Conservation (phyloP, 371 early-diverging fungal species). For the Mortierella sp. region DNA sequence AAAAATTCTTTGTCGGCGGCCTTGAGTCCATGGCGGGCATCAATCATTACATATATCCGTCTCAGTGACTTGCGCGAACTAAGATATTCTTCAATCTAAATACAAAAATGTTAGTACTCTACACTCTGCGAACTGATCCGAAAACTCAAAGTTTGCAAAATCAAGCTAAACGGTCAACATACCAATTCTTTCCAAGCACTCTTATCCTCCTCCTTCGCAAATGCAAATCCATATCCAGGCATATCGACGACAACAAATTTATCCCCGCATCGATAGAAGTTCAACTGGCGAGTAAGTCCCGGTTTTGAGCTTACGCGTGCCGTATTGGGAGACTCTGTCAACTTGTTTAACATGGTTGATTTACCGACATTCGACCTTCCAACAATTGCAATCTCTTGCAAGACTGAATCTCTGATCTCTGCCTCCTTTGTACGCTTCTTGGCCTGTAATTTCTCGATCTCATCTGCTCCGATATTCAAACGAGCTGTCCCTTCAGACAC, state of each 20-base stretch:
- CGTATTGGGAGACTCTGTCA: constrained; percentile 70
- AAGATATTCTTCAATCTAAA: constrained; percentile 79
- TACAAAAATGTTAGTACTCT: no score
- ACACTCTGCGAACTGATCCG: no score
- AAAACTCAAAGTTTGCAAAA: no score
- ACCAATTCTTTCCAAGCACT: constrained; percentile 76
- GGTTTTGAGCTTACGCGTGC: constrained; percentile 81
- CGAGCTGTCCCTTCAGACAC: neutral
- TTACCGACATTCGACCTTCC: constrained; percentile 88
- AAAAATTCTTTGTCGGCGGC: constrained; percentile 72
- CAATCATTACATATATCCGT: constrained; percentile 80
- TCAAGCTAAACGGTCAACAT: constrained; percentile 13
- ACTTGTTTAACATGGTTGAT: constrained; percentile 78
- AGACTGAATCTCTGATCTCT: constrained; percentile 29
- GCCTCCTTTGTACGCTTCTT: constrained; percentile 21
- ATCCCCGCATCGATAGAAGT: constrained; percentile 78
- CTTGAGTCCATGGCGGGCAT: constrained; percentile 85
- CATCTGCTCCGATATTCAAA: constrained; percentile 11
- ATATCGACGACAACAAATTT: constrained; percentile 83
- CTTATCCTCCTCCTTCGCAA: constrained; percentile 75
- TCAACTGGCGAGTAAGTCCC: constrained; percentile 85
- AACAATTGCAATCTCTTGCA: constrained; percentile 50
- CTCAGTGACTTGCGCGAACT: constrained; percentile 69
- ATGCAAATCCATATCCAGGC: constrained; percentile 93
- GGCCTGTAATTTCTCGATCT: constrained; percentile 21